These are phyloP conservation scores for Blastobotrys attinorum DNA, from an alignment of 805 yeast genomes.

Conservation along the genomic window DNA sequence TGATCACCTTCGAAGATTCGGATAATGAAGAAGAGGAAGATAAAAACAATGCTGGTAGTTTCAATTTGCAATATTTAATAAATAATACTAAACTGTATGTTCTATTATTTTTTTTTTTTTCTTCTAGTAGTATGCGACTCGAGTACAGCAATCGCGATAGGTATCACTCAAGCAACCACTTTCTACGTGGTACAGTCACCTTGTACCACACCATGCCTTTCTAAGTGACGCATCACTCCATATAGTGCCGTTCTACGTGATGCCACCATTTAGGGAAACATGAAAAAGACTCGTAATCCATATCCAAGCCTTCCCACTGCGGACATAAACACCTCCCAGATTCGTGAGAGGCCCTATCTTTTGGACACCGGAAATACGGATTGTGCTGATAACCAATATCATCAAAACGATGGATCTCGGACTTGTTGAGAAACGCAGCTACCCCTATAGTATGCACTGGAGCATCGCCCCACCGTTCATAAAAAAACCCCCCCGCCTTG, in stretches of 20 bases:
- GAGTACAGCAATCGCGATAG: too few relatives aligned
- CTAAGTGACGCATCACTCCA: too few relatives aligned
- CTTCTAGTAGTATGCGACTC: neutral
- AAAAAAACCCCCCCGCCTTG: slow-evolving; percentile 71
- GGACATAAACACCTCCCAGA: slow-evolving; percentile 32
- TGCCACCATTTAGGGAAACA: slow-evolving; percentile 33
- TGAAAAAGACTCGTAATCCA: slow-evolving; percentile 28
- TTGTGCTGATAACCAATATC: slow-evolving; percentile 75
- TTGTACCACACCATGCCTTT: too few relatives aligned
- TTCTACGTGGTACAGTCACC: too few relatives aligned
- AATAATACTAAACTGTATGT: neutral
- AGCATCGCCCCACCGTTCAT: slow-evolving; percentile 95
- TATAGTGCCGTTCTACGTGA: slow-evolving; percentile 26
- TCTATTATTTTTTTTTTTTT: slow-evolving; percentile 2
- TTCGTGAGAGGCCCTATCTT: slow-evolving; percentile 26
- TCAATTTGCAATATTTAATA: neutral
- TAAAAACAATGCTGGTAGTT: neutral
- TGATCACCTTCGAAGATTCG: slow-evolving; percentile 47
- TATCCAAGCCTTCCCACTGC: slow-evolving; percentile 24
- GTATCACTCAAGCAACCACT: too few relatives aligned
- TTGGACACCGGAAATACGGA: slow-evolving; percentile 46
- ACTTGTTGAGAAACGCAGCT: slow-evolving; percentile 46
- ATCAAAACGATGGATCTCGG: slow-evolving; percentile 66
- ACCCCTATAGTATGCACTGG: slow-evolving; percentile 78
- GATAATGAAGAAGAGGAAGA: too few relatives aligned